phyloP scores from a whole-genome alignment of 2,329 filamentous ascomycete genomes.

The Colletotrichum siamense region DNA sequence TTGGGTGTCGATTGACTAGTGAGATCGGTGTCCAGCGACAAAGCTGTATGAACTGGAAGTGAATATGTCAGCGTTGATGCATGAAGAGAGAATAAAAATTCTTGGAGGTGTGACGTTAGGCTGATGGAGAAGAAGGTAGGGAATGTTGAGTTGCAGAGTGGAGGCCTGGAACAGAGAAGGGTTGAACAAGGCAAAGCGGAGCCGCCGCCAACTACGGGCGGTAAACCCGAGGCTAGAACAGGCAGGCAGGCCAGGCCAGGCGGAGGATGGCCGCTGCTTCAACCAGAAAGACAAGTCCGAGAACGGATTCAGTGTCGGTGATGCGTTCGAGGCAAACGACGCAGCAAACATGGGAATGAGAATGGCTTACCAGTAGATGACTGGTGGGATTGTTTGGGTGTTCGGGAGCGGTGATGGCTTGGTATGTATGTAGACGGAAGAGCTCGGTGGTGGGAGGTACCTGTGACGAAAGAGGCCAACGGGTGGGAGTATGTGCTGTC shows the following conservation, averaged over 20 bases:
- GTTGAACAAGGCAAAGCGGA: constrained; percentile 15
- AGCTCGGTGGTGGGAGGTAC: not conserved
- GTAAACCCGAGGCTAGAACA: constrained; percentile 1
- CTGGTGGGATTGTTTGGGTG: not conserved
- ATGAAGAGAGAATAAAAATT: not conserved
- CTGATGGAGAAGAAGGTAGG: constrained; percentile 1
- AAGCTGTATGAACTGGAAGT: not conserved
- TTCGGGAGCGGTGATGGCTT: constrained; percentile 22
- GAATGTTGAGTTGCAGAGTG: constrained; percentile 15
- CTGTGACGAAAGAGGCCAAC: constrained; percentile 20
- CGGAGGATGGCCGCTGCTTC: not conserved
- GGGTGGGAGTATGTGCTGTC: not conserved
- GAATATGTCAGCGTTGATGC: not conserved
- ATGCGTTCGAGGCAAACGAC: not conserved
- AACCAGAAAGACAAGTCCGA: not conserved
- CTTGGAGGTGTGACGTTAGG: not conserved
- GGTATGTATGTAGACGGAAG: not conserved
- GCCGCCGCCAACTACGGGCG: not conserved
- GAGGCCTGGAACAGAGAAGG: constrained; percentile 19
- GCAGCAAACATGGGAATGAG: not conserved
- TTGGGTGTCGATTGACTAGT: not conserved
- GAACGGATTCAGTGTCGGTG: not conserved
- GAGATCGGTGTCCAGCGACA: not conserved
- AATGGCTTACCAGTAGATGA: not conserved
- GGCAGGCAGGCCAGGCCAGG: not conserved